Evolutionary conservation across 106 monocot species (phyloP), one percentile per base, ranked within the genome.

Genomic region (Acorus gramineus): DNA sequence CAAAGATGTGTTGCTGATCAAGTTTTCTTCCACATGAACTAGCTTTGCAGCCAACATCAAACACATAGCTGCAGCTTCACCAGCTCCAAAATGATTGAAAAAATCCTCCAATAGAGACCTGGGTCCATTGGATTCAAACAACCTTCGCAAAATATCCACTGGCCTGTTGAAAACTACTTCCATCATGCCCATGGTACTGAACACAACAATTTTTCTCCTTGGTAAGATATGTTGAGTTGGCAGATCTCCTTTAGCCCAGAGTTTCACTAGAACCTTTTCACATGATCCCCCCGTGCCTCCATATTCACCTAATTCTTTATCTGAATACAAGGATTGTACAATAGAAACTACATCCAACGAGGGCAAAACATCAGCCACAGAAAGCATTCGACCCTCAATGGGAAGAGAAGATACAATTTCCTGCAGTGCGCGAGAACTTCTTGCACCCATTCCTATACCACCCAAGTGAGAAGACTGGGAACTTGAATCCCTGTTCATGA

Each of bases 61-160:
- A 55, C 98, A 98, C 98, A 98, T 98, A 55, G 98, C 82, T 44
- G 91, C 85, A 79, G 96, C 75, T 66, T 98, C 96, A 69, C 85
- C 96, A 79, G 79, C 62, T 49, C 96, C 88, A 79, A 79, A 91
- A 14, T 85, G 92, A 66, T 66, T 92, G 46, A 91, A 98, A 63
- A 98, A 88, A 61, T 87, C 96, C 61, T 98, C 91, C 59, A 98
- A 72, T 46, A 77, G 70, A n/a, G 73, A 50, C 59, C 87, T 78
- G 28, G 78, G 74, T 44, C 85, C 69, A 83, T 81, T 87, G 42
- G 71, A 70, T 49, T 98, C 91, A 51, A 98, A 78, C 65, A 98
- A 77, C 68, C 73, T 85, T 77, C 78, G 83, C 10, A 98, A 82
- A 64, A 88, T 88, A 46, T 98, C 96, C 51, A 91, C 88, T 53